These are phyloP conservation scores for Cyclanthera cordifolia DNA, from an alignment of 306 rosid genomes.

Conservation along the genomic window DNA sequence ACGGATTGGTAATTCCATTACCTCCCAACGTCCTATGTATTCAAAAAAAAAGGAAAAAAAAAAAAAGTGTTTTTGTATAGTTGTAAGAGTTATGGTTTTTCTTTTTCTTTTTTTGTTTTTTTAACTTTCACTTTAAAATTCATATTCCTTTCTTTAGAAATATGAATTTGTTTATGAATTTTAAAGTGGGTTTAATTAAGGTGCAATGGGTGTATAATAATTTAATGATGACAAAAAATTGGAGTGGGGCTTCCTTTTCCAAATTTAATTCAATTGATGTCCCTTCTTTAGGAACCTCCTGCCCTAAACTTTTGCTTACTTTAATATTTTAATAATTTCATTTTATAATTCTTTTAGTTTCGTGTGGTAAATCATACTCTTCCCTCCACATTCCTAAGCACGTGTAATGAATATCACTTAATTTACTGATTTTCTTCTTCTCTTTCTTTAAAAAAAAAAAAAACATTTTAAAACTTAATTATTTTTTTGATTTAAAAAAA, in stretches of 20 bases:
- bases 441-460: background rate
- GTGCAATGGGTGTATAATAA: background rate
- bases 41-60: no score
- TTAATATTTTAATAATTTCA: background rate
- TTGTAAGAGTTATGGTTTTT: no score
- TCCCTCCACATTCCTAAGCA: conserved; percentile 7
- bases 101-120: no score
- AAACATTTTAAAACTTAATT: no score
- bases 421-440: background rate
- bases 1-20: no score
- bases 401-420: conserved; percentile 11
- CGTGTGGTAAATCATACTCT: conserved; percentile 12
- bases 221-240: background rate
- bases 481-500: no score
- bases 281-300: conserved; percentile 13
- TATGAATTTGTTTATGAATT: background rate
- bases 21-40: no score
- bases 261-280: background rate
- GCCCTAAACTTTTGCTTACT: conserved; percentile 11
- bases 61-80: no score
- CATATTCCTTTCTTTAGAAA: no score
- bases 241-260: background rate
- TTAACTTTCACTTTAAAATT: no score
- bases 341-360: conserved; percentile 8
- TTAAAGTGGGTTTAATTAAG: no score